phyloP scores from a whole-genome alignment of 2,329 filamentous ascomycete species.

The Trichoderma koningiopsis region DNA sequence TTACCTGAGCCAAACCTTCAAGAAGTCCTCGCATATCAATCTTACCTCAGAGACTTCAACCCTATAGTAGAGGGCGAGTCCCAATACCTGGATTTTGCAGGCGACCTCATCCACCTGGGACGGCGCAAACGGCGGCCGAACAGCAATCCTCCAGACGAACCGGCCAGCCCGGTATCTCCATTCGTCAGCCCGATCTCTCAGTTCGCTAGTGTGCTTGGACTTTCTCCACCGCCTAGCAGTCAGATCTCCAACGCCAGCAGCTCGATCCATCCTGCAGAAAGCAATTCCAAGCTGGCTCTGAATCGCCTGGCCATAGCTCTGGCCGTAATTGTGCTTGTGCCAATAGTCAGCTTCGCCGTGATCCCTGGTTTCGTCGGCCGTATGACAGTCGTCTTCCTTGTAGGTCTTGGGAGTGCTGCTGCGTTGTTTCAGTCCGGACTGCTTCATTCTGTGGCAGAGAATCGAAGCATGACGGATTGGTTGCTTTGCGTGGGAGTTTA shows the following conservation, averaged over 20 bases:
- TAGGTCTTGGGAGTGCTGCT: conserved; percentile 49
- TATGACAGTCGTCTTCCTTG: conserved; percentile 58
- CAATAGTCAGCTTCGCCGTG: conserved; percentile 60
- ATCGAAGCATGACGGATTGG: conserved; percentile 30
- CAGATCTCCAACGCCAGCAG: conserved; percentile 23
- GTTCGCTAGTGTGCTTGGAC: conserved; percentile 16
- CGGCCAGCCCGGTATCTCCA: conserved; percentile 32
- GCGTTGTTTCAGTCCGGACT: conserved; percentile 35
- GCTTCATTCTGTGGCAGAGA: conserved; percentile 26
- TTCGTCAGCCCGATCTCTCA: conserved; percentile 33
- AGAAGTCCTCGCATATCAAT: conserved; percentile 52
- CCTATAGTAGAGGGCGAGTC: conserved; percentile 62
- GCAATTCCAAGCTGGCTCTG: conserved; percentile 1
- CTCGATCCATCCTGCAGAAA: not conserved
- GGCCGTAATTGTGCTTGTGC: conserved; percentile 50
- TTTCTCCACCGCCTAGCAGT: conserved; percentile 23
- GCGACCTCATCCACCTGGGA: conserved; percentile 55
- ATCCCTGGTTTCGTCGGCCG: conserved; percentile 59
- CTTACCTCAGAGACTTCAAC: conserved; percentile 56
- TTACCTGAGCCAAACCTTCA: conserved; percentile 51
- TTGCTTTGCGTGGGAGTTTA: conserved; percentile 39
- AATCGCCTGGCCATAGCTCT: conserved; percentile 30
- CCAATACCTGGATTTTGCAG: conserved; percentile 57
- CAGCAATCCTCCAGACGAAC: conserved; percentile 28
- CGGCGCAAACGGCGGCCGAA: conserved; percentile 21